These are phyloP conservation scores for Creolimax fragrantissima DNA, from an alignment of 78 protist species.

Conservation along the genomic window DNA sequence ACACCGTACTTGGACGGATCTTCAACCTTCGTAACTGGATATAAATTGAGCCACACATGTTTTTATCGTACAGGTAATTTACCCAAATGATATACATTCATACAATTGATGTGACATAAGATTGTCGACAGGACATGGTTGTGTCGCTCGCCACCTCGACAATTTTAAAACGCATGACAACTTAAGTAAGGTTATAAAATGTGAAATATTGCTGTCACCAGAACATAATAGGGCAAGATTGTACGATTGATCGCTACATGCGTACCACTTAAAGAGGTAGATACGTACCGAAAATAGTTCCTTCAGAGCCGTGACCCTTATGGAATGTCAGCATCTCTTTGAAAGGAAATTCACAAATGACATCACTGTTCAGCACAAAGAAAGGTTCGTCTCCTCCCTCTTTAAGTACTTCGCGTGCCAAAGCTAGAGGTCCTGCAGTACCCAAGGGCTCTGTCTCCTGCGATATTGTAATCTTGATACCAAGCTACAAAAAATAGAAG, in stretches of 20 bases:
- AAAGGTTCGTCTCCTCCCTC: slow-evolving; percentile 59
- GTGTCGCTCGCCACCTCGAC: too few species aligned
- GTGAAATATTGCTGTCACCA: too few species aligned
- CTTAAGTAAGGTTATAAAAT: too few species aligned
- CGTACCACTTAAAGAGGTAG: too few species aligned
- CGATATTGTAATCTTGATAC: slow-evolving; percentile 64
- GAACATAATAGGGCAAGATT: too few species aligned
- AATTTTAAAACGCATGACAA: too few species aligned
- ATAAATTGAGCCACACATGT: too few species aligned
- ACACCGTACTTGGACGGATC: slow-evolving; percentile 94
- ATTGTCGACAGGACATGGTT: too few species aligned
- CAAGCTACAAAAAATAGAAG: slow-evolving; percentile 21
- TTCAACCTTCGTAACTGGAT: slow-evolving; percentile 66
- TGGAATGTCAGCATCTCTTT: slow-evolving; percentile 73
- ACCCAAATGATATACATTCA: too few species aligned
- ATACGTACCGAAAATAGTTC: slow-evolving; percentile 83
- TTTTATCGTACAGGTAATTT: too few species aligned
- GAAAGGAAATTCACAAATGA: slow-evolving; percentile 82
- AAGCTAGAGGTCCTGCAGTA: slow-evolving; percentile 93
- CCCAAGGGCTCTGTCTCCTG: slow-evolving; percentile 82
- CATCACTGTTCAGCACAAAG: slow-evolving; percentile 86
- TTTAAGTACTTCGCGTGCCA: slow-evolving; percentile 49
- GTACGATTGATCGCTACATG: too few species aligned
- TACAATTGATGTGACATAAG: too few species aligned
- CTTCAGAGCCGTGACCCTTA: slow-evolving; percentile 82